phyloP scores from a whole-genome alignment of 2,329 filamentous ascomycete genomes.

The Penicillium sp. region DNA sequence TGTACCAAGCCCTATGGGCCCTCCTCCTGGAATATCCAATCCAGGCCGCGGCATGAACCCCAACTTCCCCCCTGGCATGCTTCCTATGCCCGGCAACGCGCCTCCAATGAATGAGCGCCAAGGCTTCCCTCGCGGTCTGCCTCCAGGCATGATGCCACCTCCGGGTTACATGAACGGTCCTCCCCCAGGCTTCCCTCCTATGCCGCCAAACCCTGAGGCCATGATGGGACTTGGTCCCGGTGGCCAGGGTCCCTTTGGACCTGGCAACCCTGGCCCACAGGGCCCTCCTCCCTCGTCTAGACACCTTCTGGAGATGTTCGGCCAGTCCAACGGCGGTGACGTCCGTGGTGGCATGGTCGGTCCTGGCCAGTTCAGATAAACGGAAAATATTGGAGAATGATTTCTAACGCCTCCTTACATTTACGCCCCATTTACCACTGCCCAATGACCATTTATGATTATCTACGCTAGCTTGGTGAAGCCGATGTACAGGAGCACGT shows the following conservation, averaged over 20 bases:
- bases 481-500: conserved; percentile 10
- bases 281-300: conserved; percentile 40
- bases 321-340: conserved; percentile 36
- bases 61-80: conserved; percentile 44
- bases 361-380: conserved; percentile 38
- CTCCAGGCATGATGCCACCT: conserved; percentile 47
- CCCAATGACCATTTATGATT: conserved; percentile 14
- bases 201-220: conserved; percentile 39
- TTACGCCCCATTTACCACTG: conserved; percentile 6
- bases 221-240: conserved; percentile 39
- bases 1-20: conserved; percentile 32
- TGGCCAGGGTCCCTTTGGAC: conserved; percentile 36
- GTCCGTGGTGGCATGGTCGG: conserved; percentile 38
- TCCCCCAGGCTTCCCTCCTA: conserved; percentile 40
- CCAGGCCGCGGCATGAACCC: conserved; percentile 39
- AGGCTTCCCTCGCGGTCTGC: conserved; percentile 39
- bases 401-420: not conserved
- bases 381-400: not conserved
- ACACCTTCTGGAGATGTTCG: conserved; percentile 46
- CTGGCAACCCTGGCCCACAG: conserved; percentile 36
- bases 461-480: conserved; percentile 13
- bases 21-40: conserved; percentile 39
- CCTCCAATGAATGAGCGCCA: conserved; percentile 38
- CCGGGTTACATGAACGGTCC: conserved; percentile 46
- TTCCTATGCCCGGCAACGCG: conserved; percentile 29